Conservation (phyloP, 495 filamentous ascomycete genomes). For the Parathielavia hyrcaniae region DNA sequence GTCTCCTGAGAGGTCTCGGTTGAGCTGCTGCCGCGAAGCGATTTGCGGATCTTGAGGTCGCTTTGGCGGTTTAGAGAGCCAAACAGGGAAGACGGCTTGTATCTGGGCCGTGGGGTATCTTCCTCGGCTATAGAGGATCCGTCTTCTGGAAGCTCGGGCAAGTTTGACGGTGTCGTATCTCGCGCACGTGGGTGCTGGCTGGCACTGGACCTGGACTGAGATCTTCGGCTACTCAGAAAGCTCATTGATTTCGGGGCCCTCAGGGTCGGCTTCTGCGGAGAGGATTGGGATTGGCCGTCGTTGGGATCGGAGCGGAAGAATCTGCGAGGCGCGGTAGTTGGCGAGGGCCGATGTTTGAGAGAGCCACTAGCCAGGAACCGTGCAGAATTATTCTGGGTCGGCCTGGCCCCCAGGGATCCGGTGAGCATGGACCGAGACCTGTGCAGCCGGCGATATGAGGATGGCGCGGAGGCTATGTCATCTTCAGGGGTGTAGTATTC, state of each 20-base stretch:
- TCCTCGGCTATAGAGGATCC: background rate
- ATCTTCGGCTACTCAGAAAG: constrained; percentile 47
- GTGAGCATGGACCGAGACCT: constrained; percentile 69
- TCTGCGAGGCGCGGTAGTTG: constrained; percentile 16
- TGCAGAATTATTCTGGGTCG: constrained; percentile 11
- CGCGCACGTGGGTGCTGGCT: constrained; percentile 41
- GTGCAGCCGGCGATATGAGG: constrained; percentile 67
- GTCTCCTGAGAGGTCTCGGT: constrained; percentile 27
- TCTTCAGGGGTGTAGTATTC: constrained; percentile 54
- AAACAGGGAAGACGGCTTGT: constrained; percentile 47
- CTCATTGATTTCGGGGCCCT: constrained; percentile 55
- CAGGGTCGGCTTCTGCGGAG: constrained; percentile 16
- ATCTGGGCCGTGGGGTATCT: constrained; percentile 23
- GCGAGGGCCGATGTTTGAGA: constrained; percentile 14
- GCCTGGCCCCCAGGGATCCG: constrained; percentile 32
- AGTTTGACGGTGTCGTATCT: background rate
- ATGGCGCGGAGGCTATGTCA: constrained; percentile 58
- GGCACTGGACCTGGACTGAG: constrained; percentile 18
- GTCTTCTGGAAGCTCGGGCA: constrained; percentile 7
- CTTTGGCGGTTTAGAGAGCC: constrained; percentile 38
- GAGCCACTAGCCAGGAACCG: constrained; percentile 2
- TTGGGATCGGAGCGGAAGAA: constrained; percentile 20
- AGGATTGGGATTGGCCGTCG: constrained; percentile 7
- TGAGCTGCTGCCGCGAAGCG: constrained; percentile 48
- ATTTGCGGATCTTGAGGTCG: constrained; percentile 51